Evolutionary conservation across 148 eudicot species (phyloP), one percentile per base, ranked within the genome.

Genomic region (Amaranthus hypochondriacus): DNA sequence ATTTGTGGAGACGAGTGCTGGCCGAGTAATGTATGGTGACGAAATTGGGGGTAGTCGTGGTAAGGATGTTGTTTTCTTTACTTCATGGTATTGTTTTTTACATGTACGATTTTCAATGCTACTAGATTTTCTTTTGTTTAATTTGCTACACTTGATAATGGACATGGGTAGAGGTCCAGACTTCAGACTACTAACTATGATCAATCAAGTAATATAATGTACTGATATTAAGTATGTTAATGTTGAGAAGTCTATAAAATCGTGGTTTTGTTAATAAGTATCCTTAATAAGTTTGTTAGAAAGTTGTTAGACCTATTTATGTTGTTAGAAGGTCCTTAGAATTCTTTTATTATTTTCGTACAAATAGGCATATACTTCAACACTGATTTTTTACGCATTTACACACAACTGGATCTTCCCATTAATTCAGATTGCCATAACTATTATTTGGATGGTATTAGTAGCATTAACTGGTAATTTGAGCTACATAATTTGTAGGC

Each of bases 31-130:
- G 81, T 74, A 73, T 77, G 89, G 85, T 66, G 83, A 82, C 55
- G 87, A 83, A 51, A 84, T 88, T 70, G 83, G 79, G 69, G 83
- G 5, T 67, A 70, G 76, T 48, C 86, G 65, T 73, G 96, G 98
- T 91, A 86, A 52, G 87, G 39, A 57, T 55, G 46, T 48, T n/a
- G 46, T 70, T 62, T 66, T 53, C 49, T 46, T 39, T 51, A 3
- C 66, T 6, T 62, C 42, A 18, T 42, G 70, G 44, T 4, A 7
- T 7, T 14, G 39, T 7, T 74, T 78, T 42, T 11, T 43, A 3
- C 49, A 58, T 47, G 6, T 57, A 39, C 42, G 18, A 55, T 62
- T 69, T 62, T 49, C 48, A 62, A 52, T 47, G 69, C 52, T 11
- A 18, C 4, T 47, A 15, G 9, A 62, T 6, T 15, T 52, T 15